These are phyloP conservation scores for Durotheca rogersii DNA, from an alignment of 495 filamentous ascomycete genomes.

Conservation along the genomic window DNA sequence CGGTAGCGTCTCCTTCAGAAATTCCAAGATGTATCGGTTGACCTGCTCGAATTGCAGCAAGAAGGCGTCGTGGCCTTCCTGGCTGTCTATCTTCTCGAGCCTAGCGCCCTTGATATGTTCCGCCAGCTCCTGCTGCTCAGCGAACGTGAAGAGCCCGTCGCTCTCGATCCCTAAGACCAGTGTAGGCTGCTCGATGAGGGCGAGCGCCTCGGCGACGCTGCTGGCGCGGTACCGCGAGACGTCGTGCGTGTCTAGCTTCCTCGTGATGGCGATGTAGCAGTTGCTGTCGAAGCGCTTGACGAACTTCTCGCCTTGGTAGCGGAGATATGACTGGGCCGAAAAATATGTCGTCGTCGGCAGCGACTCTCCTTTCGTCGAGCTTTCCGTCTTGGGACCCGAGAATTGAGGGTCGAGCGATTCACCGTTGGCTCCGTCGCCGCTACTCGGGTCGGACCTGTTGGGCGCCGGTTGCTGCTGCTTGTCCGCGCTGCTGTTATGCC, in stretches of 20 bases:
- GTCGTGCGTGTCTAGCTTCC: slow-evolving; percentile 98
- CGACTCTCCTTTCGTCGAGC: slow-evolving; percentile 43
- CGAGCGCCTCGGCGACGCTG: slow-evolving; percentile 71
- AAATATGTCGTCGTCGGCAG: slow-evolving; percentile 80
- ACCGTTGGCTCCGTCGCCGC: slow-evolving; percentile 37
- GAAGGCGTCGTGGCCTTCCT: slow-evolving; percentile 96
- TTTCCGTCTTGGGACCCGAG: slow-evolving; percentile 56
- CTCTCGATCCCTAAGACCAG: slow-evolving; percentile 90
- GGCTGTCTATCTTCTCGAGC: slow-evolving; percentile 82
- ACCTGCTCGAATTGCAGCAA: slow-evolving; percentile 96
- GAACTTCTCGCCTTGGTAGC: slow-evolving; percentile 97
- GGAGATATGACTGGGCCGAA: slow-evolving; percentile 94
- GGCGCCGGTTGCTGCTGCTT: slow-evolving; percentile 41
- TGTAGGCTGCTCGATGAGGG: slow-evolving; percentile 79
- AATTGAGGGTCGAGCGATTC: slow-evolving; percentile 70
- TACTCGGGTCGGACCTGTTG: slow-evolving; percentile 20
- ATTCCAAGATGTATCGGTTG: slow-evolving; percentile 80
- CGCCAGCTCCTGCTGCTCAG: slow-evolving; percentile 90
- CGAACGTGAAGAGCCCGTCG: slow-evolving; percentile 94
- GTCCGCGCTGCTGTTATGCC: slow-evolving; percentile 39
- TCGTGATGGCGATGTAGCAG: slow-evolving; percentile 97
- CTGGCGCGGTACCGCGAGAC: slow-evolving; percentile 70
- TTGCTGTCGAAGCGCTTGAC: slow-evolving; percentile 96
- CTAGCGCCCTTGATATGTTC: slow-evolving; percentile 74
- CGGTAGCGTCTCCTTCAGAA: slow-evolving; percentile 77